Percentiles rank a stretch among this genome's conserved stretches.
phyloP scores from a whole-genome alignment of 2,329 filamentous ascomycete species.

The Xylariaceae sp. region DNA sequence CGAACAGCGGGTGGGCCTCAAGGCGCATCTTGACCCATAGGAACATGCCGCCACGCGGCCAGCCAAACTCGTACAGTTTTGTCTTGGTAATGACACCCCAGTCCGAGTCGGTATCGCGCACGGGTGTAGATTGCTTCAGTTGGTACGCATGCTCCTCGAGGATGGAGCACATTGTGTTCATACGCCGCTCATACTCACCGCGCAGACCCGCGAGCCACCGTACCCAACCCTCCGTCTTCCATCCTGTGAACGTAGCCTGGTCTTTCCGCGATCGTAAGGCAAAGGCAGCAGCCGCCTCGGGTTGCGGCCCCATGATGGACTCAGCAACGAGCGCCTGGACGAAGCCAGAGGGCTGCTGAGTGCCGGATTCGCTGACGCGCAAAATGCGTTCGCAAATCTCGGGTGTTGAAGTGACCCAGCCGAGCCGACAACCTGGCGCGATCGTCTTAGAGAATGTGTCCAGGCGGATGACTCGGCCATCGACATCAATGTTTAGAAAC shows the following conservation, averaged over 20 bases:
- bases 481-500: slow-evolving; percentile 79
- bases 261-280: slow-evolving; percentile 55
- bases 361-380: slow-evolving; percentile 77
- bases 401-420: slow-evolving; percentile 89
- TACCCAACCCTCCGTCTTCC: slow-evolving; percentile 86
- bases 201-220: slow-evolving; percentile 88
- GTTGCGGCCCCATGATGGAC: slow-evolving; percentile 74
- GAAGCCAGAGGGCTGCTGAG: slow-evolving; percentile 87
- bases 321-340: slow-evolving; percentile 83
- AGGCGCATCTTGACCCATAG: slow-evolving; percentile 80
- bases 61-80: slow-evolving; percentile 75
- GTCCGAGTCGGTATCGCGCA: slow-evolving; percentile 56
- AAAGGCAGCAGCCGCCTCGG: slow-evolving; percentile 50
- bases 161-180: slow-evolving; percentile 77
- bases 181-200: slow-evolving; percentile 82
- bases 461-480: slow-evolving; percentile 86
- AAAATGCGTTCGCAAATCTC: slow-evolving; percentile 74
- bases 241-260: slow-evolving; percentile 60
- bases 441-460: slow-evolving; percentile 96
- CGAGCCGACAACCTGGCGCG: slow-evolving; percentile 85
- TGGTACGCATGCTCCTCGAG: slow-evolving; percentile 72
- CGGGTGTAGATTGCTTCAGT: slow-evolving; percentile 65
- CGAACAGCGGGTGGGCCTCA: slow-evolving; percentile 72
- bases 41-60: slow-evolving; percentile 91
- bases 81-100: slow-evolving; percentile 80